Evolutionary conservation across 441 rosid species (phyloP).

Genomic region (Pelargonium cotyledonis): DNA sequence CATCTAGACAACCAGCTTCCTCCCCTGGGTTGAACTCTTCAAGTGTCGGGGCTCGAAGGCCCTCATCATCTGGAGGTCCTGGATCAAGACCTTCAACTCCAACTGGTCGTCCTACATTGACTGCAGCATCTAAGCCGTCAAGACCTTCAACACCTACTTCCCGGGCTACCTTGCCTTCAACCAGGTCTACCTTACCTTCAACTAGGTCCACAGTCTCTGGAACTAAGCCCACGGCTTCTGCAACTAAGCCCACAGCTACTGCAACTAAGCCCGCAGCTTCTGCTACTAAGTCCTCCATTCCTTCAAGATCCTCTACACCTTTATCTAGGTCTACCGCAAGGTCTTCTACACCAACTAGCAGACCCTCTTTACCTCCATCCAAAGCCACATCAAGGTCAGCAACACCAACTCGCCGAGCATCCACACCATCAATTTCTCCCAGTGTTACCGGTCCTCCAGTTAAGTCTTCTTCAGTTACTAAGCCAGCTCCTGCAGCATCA

Average conservation of each 20-base stretch:
- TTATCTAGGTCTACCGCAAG: slow-evolving; percentile 21
- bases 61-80: slow-evolving; percentile 90
- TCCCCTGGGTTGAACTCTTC: slow-evolving; percentile 69
- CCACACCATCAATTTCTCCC: slow-evolving; percentile 47
- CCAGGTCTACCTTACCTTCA: slow-evolving; percentile 2
- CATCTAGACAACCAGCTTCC: slow-evolving; percentile 52
- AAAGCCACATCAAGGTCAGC: slow-evolving; percentile 65
- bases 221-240: slow-evolving; percentile 6
- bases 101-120: slow-evolving; percentile 60
- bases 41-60: slow-evolving; percentile 54
- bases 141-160: slow-evolving; percentile 88
- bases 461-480: slow-evolving; percentile 48
- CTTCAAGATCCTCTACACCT: slow-evolving; percentile 3
- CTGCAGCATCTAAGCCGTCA: slow-evolving; percentile 47
- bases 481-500: slow-evolving; percentile 37
- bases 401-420: slow-evolving; percentile 76
- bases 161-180: slow-evolving; percentile 53
- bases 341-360: slow-evolving; percentile 79
- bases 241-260: neutral
- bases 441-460: slow-evolving; percentile 43
- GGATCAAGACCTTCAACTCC: slow-evolving; percentile 92
- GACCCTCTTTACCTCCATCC: slow-evolving; percentile 61
- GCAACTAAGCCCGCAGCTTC: slow-evolving; percentile 41
- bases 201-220: slow-evolving; percentile 29
- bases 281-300: slow-evolving; percentile 39